A percentile compares a stretch with the other conserved stretches of the same genome.
Conservation (phyloP, 306 rosid genomes). For the Psophocarpus tetragonolobus region DNA sequence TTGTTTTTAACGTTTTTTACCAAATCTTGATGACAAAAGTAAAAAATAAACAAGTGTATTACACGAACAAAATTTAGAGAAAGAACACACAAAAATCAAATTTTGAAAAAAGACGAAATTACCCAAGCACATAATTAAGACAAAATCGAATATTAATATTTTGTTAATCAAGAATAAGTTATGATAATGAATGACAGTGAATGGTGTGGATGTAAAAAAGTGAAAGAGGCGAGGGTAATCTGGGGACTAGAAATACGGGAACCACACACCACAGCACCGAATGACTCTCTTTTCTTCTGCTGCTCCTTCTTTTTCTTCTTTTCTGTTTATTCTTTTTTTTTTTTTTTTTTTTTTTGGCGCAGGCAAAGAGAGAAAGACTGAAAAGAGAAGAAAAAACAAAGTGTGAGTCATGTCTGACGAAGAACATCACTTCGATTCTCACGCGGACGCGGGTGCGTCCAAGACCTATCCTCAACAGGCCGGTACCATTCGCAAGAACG, state of each 20-base stretch:
- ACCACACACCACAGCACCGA: constrained; percentile 32
- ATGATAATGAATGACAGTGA: background rate
- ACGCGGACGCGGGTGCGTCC: constrained; percentile 73
- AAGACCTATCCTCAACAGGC: constrained; percentile 74
- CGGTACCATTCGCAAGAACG: constrained; percentile 74
- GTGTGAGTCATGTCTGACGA: constrained; percentile 57
- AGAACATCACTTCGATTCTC: constrained; percentile 73
- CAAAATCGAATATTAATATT: too few relatives aligned
- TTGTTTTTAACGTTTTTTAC: too few relatives aligned
- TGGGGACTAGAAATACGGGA: constrained; percentile 10
- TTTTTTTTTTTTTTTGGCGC: background rate
- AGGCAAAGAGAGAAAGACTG: background rate
- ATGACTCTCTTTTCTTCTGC: background rate
- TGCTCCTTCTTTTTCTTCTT: background rate
- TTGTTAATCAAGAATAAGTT: background rate
- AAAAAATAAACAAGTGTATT: too few relatives aligned
- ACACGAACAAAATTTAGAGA: too few relatives aligned
- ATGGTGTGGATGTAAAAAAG: background rate
- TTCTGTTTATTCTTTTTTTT: background rate
- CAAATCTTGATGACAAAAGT: too few relatives aligned
- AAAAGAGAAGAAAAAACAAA: background rate
- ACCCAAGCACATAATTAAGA: too few relatives aligned
- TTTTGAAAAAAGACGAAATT: too few relatives aligned
- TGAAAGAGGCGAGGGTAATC: background rate
- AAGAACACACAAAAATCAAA: too few relatives aligned